A percentile compares a stretch with the other conserved stretches of the same genome.
These are phyloP conservation scores for Kwoniella sp. DNA, from an alignment of 768 basidiomycete genomes.

Conservation along the genomic window DNA sequence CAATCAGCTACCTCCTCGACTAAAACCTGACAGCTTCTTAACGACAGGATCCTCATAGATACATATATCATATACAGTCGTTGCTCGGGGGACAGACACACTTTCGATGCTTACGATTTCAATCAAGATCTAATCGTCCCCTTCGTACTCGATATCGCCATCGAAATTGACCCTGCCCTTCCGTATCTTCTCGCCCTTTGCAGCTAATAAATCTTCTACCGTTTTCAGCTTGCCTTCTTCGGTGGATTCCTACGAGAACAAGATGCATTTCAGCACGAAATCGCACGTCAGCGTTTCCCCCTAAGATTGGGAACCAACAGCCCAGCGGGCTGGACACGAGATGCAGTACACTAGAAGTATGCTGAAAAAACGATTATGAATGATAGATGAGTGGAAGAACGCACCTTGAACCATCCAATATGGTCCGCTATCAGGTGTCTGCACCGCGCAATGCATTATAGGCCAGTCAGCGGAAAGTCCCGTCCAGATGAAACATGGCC, in stretches of 20 bases:
- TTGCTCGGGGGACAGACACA: too few species aligned
- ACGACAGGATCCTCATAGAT: too few species aligned
- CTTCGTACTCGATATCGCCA: slow-evolving; percentile 45
- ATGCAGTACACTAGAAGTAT: too few species aligned
- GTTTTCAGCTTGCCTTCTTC: slow-evolving; percentile 66
- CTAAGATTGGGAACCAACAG: too few species aligned
- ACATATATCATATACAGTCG: too few species aligned
- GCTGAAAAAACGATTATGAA: background rate
- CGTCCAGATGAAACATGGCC: slow-evolving; percentile 4
- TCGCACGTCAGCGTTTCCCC: too few species aligned
- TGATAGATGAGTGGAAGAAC: slow-evolving; percentile 15
- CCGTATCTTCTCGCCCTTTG: slow-evolving; percentile 75
- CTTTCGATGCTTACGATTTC: too few species aligned
- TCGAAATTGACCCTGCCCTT: slow-evolving; percentile 43
- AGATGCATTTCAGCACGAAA: background rate
- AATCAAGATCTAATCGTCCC: slow-evolving; percentile 11
- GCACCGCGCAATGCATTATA: too few species aligned
- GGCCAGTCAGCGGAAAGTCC: background rate
- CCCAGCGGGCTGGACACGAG: background rate
- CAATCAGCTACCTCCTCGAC: too few species aligned
- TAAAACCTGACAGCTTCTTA: too few species aligned
- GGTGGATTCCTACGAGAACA: slow-evolving; percentile 40
- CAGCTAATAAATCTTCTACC: slow-evolving; percentile 77
- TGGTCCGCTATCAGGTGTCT: slow-evolving; percentile 57
- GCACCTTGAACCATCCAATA: slow-evolving; percentile 56